Base-by-base conservation (phyloP, 441 rosid genomes). In the Populus tomentosa region DNA sequence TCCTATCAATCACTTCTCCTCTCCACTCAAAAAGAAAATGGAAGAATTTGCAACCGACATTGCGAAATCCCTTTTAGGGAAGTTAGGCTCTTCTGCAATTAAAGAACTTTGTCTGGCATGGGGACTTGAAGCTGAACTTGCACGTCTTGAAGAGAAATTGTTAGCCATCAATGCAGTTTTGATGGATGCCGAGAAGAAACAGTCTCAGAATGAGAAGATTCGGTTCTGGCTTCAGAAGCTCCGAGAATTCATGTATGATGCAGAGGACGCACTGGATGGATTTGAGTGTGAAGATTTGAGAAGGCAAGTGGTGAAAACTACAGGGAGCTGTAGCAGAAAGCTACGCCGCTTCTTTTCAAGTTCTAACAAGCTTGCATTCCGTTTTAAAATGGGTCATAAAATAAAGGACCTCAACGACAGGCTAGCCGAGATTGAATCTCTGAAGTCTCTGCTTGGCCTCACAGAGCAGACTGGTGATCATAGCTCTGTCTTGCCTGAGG, bases 241-340 rank as follows among this genome's bases (percentile, higher is more conserved):
- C 23, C 32, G 6, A 46, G 56, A 23, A 3, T 62, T 72, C 4
- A 46, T 79, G 18, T 81, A 66, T 30, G 74, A 21, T 62, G 36
- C 26, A 2, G 74, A 81, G 14, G 84, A 81, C 71, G 76, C 70
- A 10, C 3, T 65, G 62, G 80, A 81, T 10, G 73, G 70, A 23
- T 36, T 67, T 13, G 50, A 68, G 8, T 64, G 70, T 2, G 71
- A 77, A 69, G 59, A 66, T 21, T 69, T 61, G 56, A 28, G 36
- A 20, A 71, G 74, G 38, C 33, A 65, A 32, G 67, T 71, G 30
- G 65, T 30, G 24, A 64, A n/a, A 30, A 8, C 24, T 36, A 5
- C 16, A 0, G 56, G 72, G 53, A 71, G 38, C 50, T 0, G 28
- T 30, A 8, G 1, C 10, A 67, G 68, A 20, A 79, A 79, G 72